Conservation (phyloP, 805 yeast genomes). For the Pichia thaimueangensis region DNA sequence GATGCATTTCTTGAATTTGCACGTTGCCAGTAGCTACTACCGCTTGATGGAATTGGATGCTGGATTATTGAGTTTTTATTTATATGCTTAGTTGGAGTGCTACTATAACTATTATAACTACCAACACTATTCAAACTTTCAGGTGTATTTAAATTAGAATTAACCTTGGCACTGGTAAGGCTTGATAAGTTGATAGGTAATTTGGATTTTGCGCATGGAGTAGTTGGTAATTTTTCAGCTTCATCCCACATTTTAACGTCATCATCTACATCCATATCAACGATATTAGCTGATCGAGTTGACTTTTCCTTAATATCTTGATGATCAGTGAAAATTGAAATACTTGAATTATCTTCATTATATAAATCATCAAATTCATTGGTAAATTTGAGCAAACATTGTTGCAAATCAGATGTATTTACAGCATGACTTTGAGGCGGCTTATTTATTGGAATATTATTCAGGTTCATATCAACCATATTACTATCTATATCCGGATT, state of each 20-base stretch:
- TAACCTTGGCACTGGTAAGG: not conserved
- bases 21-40: slow-evolving; percentile 19
- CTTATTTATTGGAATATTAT: not conserved
- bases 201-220: slow-evolving; percentile 3
- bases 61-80: slow-evolving; percentile 17
- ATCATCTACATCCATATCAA: slow-evolving; percentile 19
- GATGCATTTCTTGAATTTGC: slow-evolving; percentile 17
- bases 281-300: slow-evolving; percentile 21
- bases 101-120: slow-evolving; percentile 1
- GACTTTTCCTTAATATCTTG: slow-evolving; percentile 14
- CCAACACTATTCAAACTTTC: slow-evolving; percentile 8
- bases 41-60: not conserved
- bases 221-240: slow-evolving; percentile 3
- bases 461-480: not conserved
- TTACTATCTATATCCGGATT: slow-evolving; percentile 5
- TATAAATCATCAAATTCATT: slow-evolving; percentile 35
- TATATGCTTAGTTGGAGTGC: slow-evolving; percentile 6
- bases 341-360: slow-evolving; percentile 11
- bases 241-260: slow-evolving; percentile 13
- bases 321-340: slow-evolving; percentile 24
- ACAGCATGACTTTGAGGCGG: slow-evolving; percentile 16
- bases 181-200: slow-evolving; percentile 3
- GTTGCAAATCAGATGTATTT: slow-evolving; percentile 36
- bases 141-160: slow-evolving; percentile 6
- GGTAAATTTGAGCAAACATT: slow-evolving; percentile 34